Percentiles rank a stretch among this genome's conserved stretches.
phyloP scores from a whole-genome alignment of 441 rosid genomes.

The Viola pubescens region DNA sequence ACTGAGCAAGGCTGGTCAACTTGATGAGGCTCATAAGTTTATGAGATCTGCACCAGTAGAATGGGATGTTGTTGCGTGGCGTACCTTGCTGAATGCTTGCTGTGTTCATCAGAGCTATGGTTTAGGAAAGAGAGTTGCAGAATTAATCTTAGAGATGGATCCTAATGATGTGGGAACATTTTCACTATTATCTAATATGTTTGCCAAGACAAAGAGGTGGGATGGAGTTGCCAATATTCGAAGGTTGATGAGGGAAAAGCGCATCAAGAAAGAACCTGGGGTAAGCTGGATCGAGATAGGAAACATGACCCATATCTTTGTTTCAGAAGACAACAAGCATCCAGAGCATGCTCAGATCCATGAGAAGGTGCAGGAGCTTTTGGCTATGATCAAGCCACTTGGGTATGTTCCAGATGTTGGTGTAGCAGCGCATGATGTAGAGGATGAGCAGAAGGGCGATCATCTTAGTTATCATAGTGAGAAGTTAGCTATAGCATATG shows the following conservation, averaged over 20 bases:
- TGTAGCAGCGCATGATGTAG: constrained; percentile 60
- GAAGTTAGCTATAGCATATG: constrained; percentile 80
- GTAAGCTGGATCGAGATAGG: constrained; percentile 74
- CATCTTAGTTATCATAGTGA: constrained; percentile 69
- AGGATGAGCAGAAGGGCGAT: constrained; percentile 75
- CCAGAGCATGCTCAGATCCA: constrained; percentile 45
- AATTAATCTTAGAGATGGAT: constrained; percentile 33
- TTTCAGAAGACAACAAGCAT: constrained; percentile 52
- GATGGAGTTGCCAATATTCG: constrained; percentile 55
- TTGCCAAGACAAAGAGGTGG: constrained; percentile 68
- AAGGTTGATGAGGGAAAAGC: constrained; percentile 51
- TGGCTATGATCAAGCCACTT: constrained; percentile 50
- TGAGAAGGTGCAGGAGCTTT: constrained; percentile 46
- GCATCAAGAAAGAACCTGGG: constrained; percentile 84
- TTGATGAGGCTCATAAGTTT: constrained; percentile 51
- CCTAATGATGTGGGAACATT: constrained; percentile 60
- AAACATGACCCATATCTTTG: constrained; percentile 49
- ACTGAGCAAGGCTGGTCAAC: constrained; percentile 62
- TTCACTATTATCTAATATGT: constrained; percentile 48
- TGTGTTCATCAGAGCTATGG: constrained; percentile 46
- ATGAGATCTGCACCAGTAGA: constrained; percentile 54
- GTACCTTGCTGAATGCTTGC: constrained; percentile 61
- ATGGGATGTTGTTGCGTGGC: constrained; percentile 80
- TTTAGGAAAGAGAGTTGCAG: constrained; percentile 52
- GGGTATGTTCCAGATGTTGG: constrained; percentile 62